Conservation (phyloP, 2,329 filamentous ascomycete species). For the Celoporthe dispersa region DNA sequence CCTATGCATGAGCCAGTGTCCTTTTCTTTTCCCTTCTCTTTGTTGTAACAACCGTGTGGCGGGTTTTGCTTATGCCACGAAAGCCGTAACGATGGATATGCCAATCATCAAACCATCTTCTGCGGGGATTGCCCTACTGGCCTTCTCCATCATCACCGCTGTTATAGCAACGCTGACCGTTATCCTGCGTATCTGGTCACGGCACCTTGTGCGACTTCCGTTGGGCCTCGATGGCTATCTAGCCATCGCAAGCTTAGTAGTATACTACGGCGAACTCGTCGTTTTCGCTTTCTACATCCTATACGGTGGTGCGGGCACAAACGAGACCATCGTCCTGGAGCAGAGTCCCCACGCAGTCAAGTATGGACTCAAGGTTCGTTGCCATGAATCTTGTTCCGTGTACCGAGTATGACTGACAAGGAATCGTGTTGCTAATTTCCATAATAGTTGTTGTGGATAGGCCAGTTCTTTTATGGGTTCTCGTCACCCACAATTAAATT, state of each 20-base stretch:
- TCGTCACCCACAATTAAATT: conserved; percentile 6
- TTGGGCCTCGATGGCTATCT: conserved; percentile 12
- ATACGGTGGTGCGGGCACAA: not conserved
- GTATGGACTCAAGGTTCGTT: not conserved
- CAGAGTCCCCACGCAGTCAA: not conserved
- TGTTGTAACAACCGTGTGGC: too few species aligned
- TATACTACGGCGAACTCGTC: not conserved
- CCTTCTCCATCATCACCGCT: not conserved
- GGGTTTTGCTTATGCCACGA: too few species aligned
- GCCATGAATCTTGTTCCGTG: not conserved
- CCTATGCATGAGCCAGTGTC: too few species aligned
- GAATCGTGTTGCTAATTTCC: too few species aligned
- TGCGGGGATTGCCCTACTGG: not conserved
- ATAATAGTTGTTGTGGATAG: not conserved
- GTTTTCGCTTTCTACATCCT: not conserved
- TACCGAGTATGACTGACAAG: too few species aligned
- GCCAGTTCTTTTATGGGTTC: conserved; percentile 3
- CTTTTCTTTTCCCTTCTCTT: too few species aligned
- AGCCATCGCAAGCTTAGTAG: conserved; percentile 6
- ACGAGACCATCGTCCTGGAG: not conserved
- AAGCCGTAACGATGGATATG: not conserved
- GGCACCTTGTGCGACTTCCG: not conserved
- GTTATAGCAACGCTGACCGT: not conserved
- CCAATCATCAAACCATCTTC: not conserved
- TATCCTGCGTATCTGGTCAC: conserved; percentile 4